Percentiles rank a stretch among this genome's conserved stretches.
These are phyloP conservation scores for Pseudevernia furfuracea DNA, from an alignment of 495 filamentous ascomycete species.

Conservation along the genomic window DNA sequence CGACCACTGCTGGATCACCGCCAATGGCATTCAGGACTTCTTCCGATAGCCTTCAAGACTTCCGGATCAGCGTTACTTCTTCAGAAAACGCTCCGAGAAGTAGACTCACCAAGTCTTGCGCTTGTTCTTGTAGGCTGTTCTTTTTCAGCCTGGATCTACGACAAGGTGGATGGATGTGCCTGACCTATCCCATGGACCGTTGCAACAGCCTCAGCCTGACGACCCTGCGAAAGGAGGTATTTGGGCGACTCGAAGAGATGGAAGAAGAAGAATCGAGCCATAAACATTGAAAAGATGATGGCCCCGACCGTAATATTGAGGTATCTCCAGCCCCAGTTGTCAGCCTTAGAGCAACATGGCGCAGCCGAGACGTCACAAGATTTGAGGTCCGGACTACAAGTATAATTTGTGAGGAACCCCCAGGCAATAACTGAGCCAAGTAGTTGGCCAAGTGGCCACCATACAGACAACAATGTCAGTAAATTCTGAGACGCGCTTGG, in stretches of 20 bases:
- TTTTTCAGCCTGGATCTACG: background rate
- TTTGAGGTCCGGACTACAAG: constrained; percentile 35
- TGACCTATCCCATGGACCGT: constrained; percentile 50
- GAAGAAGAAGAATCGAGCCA: constrained; percentile 67
- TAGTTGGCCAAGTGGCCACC: constrained; percentile 54
- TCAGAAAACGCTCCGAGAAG: no score
- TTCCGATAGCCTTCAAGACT: constrained; percentile 44
- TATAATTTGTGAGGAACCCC: constrained; percentile 46
- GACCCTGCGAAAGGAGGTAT: constrained; percentile 63
- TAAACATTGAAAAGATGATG: constrained; percentile 61
- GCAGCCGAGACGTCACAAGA: constrained; percentile 34
- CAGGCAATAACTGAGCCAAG: constrained; percentile 45
- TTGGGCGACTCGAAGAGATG: constrained; percentile 77
- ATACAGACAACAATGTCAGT: constrained; percentile 50
- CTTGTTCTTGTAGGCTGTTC: constrained; percentile 45
- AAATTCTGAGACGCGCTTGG: constrained; percentile 46
- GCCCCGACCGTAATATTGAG: constrained; percentile 63
- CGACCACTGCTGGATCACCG: constrained; percentile 35
- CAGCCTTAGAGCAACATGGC: constrained; percentile 45
- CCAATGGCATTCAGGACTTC: constrained; percentile 50
- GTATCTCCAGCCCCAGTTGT: constrained; percentile 82
- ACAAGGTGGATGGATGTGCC: background rate
- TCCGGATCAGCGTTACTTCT: no score
- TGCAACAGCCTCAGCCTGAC: constrained; percentile 63
- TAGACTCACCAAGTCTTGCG: constrained; percentile 46